These are phyloP conservation scores for Lecanosticta acicola DNA, from an alignment of 2,329 filamentous ascomycete species.

Conservation along the genomic window DNA sequence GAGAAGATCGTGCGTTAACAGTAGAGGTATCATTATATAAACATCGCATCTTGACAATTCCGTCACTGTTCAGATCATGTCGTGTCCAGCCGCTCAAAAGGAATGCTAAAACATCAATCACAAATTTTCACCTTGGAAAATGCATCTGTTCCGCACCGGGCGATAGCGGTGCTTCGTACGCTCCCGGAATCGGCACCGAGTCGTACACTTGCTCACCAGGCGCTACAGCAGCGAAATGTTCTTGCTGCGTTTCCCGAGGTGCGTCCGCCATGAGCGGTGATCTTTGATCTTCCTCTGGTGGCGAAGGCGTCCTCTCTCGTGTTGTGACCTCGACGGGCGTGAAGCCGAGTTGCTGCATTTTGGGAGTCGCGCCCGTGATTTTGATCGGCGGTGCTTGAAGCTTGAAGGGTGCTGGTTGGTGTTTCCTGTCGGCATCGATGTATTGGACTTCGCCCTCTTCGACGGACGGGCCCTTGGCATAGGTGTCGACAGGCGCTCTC, in stretches of 20 bases:
- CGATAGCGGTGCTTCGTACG: slow-evolving; percentile 50
- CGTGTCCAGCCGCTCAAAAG: no score
- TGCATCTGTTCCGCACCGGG: slow-evolving; percentile 20
- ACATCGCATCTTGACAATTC: no score
- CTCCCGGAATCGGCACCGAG: slow-evolving; percentile 79
- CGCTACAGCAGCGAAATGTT: slow-evolving; percentile 60
- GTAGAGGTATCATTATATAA: no score
- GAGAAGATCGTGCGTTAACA: no score
- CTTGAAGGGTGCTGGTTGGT: slow-evolving; percentile 58
- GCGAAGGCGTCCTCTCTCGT: slow-evolving; percentile 21
- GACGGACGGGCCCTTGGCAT: slow-evolving; percentile 34
- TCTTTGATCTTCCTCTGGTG: slow-evolving; percentile 33
- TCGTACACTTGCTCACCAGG: slow-evolving; percentile 81
- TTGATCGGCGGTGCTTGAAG: slow-evolving; percentile 79
- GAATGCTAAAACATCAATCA: no score
- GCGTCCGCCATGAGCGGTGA: slow-evolving; percentile 35
- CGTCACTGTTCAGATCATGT: no score
- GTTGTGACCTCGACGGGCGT: slow-evolving; percentile 36
- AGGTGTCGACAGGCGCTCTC: slow-evolving; percentile 37
- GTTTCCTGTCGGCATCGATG: slow-evolving; percentile 50
- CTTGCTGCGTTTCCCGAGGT: slow-evolving; percentile 47
- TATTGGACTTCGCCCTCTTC: slow-evolving; percentile 51
- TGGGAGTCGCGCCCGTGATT: slow-evolving; percentile 71
- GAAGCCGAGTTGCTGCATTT: slow-evolving; percentile 59
- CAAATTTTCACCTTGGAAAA: no score